Evolutionary conservation across 495 filamentous ascomycete species (phyloP), one percentile per base, ranked within the genome.

Genomic region (Xeromyces bisporus): DNA sequence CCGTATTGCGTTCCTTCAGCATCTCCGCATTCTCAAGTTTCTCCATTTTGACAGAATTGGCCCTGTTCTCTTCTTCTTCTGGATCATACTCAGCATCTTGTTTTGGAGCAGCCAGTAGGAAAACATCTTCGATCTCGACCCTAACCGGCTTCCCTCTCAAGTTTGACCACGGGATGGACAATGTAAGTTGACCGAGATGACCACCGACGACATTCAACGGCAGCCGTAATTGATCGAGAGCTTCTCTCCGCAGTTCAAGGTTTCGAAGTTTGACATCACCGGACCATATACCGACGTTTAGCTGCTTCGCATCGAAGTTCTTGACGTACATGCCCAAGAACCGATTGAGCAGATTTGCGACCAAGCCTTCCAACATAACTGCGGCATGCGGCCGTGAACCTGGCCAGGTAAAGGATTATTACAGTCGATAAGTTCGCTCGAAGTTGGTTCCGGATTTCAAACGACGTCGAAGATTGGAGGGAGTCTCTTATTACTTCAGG

Each of bases 311-410:
- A 52, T 97, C 87, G 48, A 97, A 96, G 54, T 97, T 97, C 66
- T 89, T 85, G 50, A 97, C 84, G 60, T 96, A 96, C 74, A 96
- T 93, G 62, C 91, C 91, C 72, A 97, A 58, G 58, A 96, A 93
- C 57, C 91, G 81, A 60, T 97, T 97, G 46, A 97, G 75, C 60
- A 97, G 65, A 53, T 84, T 91, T 41, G 89, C 83, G 39, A 75
- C 69, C 30, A 78, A 47, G 23, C 69, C 65, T 51, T 77, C 74
- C 46, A 79, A 65, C 74, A 79, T 79, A 33, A 26, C 60, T 56
- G 53, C 56, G 45, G 40, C 21, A 28, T 36, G 31, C 20, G 46
- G 46, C 55, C 56, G 47, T 58, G 27, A 41, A 48, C 57, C 51
- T 34, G 51, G 51, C 55, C 48, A 29, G 47, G 48, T 42, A 16